Conservation (phyloP, 352 stramenopile species). For the Halophytophthora batemanensis region DNA sequence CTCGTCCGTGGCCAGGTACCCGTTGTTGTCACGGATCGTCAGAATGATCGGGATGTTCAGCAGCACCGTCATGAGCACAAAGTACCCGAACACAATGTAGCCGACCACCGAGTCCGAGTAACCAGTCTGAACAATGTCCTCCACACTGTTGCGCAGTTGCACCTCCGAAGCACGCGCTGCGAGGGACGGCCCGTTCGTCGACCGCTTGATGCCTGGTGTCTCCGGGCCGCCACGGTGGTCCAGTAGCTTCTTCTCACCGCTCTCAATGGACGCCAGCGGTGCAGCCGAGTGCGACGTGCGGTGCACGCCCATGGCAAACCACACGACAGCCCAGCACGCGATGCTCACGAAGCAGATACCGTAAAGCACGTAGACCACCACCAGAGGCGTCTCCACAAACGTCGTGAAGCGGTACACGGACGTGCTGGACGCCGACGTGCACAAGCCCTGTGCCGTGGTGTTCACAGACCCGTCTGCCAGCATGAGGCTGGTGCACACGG, state of each 20-base stretch:
- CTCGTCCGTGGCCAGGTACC: slow-evolving; percentile 36
- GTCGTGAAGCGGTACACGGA: slow-evolving; percentile 47
- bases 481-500: slow-evolving; percentile 48
- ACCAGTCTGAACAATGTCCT: slow-evolving; percentile 51
- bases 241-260: slow-evolving; percentile 52
- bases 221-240: slow-evolving; percentile 53
- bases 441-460: slow-evolving; percentile 22
- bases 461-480: slow-evolving; percentile 32
- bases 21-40: slow-evolving; percentile 54
- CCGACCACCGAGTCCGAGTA: slow-evolving; percentile 43
- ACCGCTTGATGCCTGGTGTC: slow-evolving; percentile 33
- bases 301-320: slow-evolving; percentile 13
- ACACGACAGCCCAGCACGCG: slow-evolving; percentile 25
- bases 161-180: slow-evolving; percentile 43
- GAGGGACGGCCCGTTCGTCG: slow-evolving; percentile 30
- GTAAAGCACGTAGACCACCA: slow-evolving; percentile 56
- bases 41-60: slow-evolving; percentile 57
- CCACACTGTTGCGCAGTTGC: slow-evolving; percentile 36
- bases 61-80: slow-evolving; percentile 47
- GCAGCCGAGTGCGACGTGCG: slow-evolving; percentile 10
- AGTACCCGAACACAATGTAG: slow-evolving; percentile 55
- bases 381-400: slow-evolving; percentile 45
- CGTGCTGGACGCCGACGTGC: slow-evolving; percentile 13
- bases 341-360: slow-evolving; percentile 33
- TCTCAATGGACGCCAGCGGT: slow-evolving; percentile 19